phyloP scores from a whole-genome alignment of 2,329 filamentous ascomycete genomes.

The Pseudocercospora eumusae region DNA sequence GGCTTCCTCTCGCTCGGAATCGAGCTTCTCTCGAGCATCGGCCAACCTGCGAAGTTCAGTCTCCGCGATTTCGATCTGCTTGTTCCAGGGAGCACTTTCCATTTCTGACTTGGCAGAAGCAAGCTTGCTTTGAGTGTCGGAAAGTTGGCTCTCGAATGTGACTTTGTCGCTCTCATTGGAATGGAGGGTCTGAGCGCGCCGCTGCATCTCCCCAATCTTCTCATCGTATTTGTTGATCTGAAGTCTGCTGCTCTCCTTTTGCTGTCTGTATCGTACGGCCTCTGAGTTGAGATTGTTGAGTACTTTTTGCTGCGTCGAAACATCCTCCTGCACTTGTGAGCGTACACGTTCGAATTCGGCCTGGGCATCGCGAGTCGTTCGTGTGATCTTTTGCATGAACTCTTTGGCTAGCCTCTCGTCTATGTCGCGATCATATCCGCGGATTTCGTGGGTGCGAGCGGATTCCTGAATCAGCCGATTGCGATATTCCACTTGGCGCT shows the following conservation, averaged over 20 bases:
- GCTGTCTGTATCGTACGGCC: constrained; percentile 68
- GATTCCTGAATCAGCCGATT: constrained; percentile 75
- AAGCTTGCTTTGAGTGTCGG: constrained; percentile 67
- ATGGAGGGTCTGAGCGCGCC: constrained; percentile 69
- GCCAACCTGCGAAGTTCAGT: constrained; percentile 68
- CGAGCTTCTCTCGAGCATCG: constrained; percentile 68
- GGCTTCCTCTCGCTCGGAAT: constrained; percentile 78
- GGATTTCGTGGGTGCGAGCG: constrained; percentile 74
- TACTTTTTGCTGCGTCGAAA: constrained; percentile 68
- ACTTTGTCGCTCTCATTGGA: constrained; percentile 84
- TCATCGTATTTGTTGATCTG: constrained; percentile 73
- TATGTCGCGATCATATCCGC: constrained; percentile 79
- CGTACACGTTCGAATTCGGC: constrained; percentile 73
- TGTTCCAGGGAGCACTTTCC: constrained; percentile 67
- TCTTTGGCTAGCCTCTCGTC: constrained; percentile 70
- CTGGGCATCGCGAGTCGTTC: constrained; percentile 75
- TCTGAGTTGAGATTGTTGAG: constrained; percentile 74
- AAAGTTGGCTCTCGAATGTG: constrained; percentile 70
- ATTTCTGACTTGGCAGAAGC: constrained; percentile 64
- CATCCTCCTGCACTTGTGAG: constrained; percentile 70
- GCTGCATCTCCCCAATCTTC: constrained; percentile 66
- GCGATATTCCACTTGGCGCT: constrained; percentile 73
- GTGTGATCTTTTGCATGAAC: constrained; percentile 77
- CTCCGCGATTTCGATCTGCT: constrained; percentile 67
- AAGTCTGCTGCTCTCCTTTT: constrained; percentile 69